Base-by-base conservation (phyloP, 2,329 filamentous ascomycete genomes). In the Xylaria sp. region DNA sequence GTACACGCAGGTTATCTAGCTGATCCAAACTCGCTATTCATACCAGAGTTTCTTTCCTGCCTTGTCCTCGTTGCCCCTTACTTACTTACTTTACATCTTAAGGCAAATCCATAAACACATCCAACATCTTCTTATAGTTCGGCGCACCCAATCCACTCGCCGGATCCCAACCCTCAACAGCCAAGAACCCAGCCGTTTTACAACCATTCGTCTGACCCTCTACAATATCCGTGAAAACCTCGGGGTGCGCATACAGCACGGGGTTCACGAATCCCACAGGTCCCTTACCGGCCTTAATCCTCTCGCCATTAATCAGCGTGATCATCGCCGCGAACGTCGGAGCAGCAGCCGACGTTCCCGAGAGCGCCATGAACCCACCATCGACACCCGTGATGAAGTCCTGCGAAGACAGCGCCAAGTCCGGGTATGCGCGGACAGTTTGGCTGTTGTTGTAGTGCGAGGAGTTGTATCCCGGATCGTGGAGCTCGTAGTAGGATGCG, bases 281-380 rank as follows among this genome's bases (percentile, higher is more conserved):
- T 1, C 73, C 68, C 70, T 81, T 82, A 1, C 74, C 74, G 0
- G 68, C 72, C 13, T 74, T 73, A 44, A 82, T 66, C 13, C 80
- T 71, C 66, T 79, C 78, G 67, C 82, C 80, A 63, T 82, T 82
- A 46, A 82, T 71, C 65, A 81, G 67, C 3, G 78, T 82, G 39
- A 83, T 67, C 9, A 72, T 76, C 5, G 78, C 81, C 0, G 83
- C 80, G 23, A 83, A 82, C 0, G 83, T 74, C 0, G 87, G 87
- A 0, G 82, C 73, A 0, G 85, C 79, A 37, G 83, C 81, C 23
- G 77, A 80, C 3, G 79, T 83, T 9, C 83, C 83, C 76, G 78
- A 23, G 70, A 63, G 13, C 62, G 63, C 18, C 64, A 65, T 65
- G 67, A 82, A 67, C 4, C 49, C 49, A 6, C 19, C 48, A 30